Percentiles rank a stretch among this genome's conserved stretches.
phyloP scores from a whole-genome alignment of 345 rosid genomes.

The Eutrema japonicum region DNA sequence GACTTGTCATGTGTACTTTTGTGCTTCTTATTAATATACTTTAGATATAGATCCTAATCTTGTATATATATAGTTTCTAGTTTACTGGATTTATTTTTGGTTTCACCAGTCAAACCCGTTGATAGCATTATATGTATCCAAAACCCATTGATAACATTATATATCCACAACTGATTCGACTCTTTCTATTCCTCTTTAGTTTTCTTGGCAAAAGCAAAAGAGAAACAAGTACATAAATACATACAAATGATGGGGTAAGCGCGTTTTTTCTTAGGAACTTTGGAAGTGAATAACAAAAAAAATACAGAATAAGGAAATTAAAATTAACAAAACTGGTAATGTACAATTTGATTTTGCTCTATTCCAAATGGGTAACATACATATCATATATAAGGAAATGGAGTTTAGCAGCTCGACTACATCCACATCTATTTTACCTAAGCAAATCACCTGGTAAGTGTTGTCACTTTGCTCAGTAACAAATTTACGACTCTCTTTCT shows the following conservation, averaged over 20 bases:
- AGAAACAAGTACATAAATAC: background rate
- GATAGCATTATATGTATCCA: too few species aligned
- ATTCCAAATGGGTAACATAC: slow-evolving; percentile 41
- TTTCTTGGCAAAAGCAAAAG: background rate
- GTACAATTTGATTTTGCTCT: slow-evolving; percentile 58
- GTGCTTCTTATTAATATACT: too few species aligned
- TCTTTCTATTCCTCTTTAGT: too few species aligned
- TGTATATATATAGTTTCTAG: too few species aligned
- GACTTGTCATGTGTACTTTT: too few species aligned
- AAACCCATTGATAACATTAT: too few species aligned
- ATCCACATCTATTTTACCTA: slow-evolving; percentile 56
- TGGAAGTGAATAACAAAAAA: background rate
- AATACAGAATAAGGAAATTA: background rate
- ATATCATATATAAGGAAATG: slow-evolving; percentile 30
- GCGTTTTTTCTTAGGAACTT: background rate
- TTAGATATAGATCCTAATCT: too few species aligned
- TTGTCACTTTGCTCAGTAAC: slow-evolving; percentile 41
- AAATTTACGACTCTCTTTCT: slow-evolving; percentile 25
- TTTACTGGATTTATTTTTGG: too few species aligned
- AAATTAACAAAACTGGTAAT: slow-evolving; percentile 71
- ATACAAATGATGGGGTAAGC: background rate
- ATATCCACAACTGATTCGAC: too few species aligned
- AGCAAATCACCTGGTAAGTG: slow-evolving; percentile 47
- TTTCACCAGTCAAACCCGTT: too few species aligned
- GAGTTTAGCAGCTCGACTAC: slow-evolving; percentile 43